Evolutionary conservation across 1,139 yeast species (phyloP).

Genomic region (Blastobotrys elegans): DNA sequence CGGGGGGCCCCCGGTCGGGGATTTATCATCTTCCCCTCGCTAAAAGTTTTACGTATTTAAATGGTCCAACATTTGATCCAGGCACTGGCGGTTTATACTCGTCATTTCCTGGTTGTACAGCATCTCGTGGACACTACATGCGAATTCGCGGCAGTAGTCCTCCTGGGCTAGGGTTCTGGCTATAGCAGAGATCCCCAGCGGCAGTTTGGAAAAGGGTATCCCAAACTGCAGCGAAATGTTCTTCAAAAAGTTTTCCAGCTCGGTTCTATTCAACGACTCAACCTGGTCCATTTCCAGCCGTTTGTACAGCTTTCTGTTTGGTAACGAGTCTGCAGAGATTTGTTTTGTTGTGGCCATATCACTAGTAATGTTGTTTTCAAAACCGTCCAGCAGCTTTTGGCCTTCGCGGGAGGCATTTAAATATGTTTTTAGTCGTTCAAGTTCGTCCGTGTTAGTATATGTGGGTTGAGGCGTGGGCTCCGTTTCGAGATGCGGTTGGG

Average conservation of each 20-base stretch:
- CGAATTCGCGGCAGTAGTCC: constrained; percentile 30
- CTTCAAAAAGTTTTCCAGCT: constrained; percentile 32
- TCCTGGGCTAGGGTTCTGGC: constrained; percentile 29
- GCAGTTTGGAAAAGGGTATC: constrained; percentile 31
- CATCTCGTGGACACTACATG: constrained; percentile 27
- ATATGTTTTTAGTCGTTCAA: constrained; percentile 6
- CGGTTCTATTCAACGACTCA: constrained; percentile 26
- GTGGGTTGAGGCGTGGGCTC: not conserved
- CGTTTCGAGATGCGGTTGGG: not conserved
- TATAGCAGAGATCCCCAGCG: constrained; percentile 29
- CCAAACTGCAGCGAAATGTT: constrained; percentile 30
- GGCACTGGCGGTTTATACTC: constrained; percentile 3
- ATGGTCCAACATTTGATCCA: constrained; percentile 9
- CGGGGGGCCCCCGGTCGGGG: too few species aligned
- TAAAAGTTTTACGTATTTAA: not conserved
- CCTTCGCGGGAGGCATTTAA: constrained; percentile 3
- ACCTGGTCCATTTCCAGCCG: constrained; percentile 27
- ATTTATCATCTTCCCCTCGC: not conserved
- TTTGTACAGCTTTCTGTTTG: constrained; percentile 19
- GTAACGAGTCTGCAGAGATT: constrained; percentile 13
- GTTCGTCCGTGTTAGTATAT: constrained; percentile 1
- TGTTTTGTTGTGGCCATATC: not conserved
- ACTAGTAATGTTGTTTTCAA: not conserved
- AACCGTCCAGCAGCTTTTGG: constrained; percentile 3
- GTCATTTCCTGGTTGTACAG: constrained; percentile 21